phyloP scores from a whole-genome alignment of 176 grass and related monocot genomes.

The Olyra latifolia region DNA sequence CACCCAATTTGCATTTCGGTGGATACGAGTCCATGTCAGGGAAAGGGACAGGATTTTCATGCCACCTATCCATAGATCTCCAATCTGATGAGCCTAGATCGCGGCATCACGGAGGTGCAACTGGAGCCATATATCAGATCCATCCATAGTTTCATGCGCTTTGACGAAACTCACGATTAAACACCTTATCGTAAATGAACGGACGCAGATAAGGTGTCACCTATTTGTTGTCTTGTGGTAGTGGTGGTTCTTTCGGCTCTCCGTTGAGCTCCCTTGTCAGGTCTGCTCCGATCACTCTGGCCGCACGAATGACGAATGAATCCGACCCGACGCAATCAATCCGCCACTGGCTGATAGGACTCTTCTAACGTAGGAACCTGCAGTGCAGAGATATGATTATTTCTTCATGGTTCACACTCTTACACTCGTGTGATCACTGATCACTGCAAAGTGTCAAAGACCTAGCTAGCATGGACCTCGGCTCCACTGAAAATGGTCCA shows the following conservation, averaged over 20 bases:
- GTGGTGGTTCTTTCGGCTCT: too few species aligned
- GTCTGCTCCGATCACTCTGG: neutral
- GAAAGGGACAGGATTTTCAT: slow-evolving; percentile 34
- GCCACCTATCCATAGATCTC: slow-evolving; percentile 30
- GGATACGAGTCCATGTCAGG: slow-evolving; percentile 8
- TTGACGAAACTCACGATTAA: slow-evolving; percentile 32
- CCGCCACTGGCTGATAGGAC: neutral
- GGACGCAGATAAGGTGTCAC: too few species aligned
- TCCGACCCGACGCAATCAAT: neutral
- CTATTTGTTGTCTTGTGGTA: too few species aligned
- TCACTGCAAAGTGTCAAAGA: neutral
- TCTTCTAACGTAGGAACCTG: neutral
- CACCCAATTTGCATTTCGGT: neutral
- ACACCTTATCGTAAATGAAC: neutral
- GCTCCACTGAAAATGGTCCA: neutral
- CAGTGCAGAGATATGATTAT: slow-evolving; percentile 1
- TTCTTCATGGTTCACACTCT: neutral
- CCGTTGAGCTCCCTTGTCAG: neutral
- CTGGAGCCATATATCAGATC: slow-evolving; percentile 19
- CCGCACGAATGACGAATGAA: too few species aligned
- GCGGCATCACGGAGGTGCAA: neutral
- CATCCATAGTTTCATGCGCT: slow-evolving; percentile 23
- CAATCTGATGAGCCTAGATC: slow-evolving; percentile 6
- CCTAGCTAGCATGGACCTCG: neutral
- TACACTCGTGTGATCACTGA: neutral